These are phyloP conservation scores for Hondaea fermentalgiana DNA, from an alignment of 108 stramenopile species.

Conservation along the genomic window DNA sequence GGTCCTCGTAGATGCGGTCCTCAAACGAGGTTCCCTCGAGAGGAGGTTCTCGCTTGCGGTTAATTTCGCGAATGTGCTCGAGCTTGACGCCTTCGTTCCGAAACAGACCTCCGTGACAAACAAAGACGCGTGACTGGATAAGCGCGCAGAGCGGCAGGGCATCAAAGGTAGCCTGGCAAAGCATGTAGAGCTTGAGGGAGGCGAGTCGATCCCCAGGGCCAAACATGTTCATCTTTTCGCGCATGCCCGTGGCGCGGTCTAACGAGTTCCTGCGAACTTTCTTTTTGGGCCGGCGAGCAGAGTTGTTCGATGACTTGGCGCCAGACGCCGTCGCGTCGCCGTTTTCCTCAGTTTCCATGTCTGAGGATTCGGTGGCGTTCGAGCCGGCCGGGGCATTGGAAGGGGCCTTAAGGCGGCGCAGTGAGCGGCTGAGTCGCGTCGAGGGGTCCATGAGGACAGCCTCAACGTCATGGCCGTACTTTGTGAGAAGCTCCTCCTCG, in stretches of 20 bases:
- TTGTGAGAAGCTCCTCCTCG: conserved; percentile 49
- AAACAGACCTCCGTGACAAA: conserved; percentile 57
- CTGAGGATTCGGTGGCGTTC: background rate
- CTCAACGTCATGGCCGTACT: conserved; percentile 32
- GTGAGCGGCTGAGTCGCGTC: background rate
- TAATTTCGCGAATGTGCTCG: conserved; percentile 44
- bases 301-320: background rate
- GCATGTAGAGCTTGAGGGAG: conserved; percentile 31
- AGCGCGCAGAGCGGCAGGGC: conserved; percentile 52
- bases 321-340: background rate
- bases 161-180: conserved; percentile 44
- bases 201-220: background rate
- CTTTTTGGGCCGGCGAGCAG: background rate
- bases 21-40: conserved; percentile 37
- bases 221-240: background rate
- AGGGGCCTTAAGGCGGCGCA: background rate
- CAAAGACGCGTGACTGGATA: conserved; percentile 48
- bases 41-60: conserved; percentile 39
- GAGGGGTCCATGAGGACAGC: background rate
- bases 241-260: conserved; percentile 1
- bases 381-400: background rate
- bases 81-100: conserved; percentile 41
- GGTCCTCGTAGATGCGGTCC: conserved; percentile 45
- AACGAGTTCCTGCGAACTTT: background rate
- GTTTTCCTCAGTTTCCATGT: background rate